Evolutionary conservation across 352 stramenopile species (phyloP).

Genomic region (Globisporangium ultimum): DNA sequence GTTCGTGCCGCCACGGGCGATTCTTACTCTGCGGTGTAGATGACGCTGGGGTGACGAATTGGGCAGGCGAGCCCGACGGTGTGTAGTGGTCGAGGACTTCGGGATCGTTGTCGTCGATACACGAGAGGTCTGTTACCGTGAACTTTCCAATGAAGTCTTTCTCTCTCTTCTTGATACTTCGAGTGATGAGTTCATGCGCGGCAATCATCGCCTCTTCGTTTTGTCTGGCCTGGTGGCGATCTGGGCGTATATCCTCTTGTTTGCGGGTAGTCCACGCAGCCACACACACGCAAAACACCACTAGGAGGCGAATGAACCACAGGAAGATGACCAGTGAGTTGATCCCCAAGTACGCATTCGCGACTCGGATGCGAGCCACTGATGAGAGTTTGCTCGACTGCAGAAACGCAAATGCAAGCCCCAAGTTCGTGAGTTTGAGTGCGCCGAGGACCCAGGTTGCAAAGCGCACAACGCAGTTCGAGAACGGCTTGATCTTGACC

Average conservation of each 20-base stretch:
- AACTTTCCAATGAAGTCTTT: background rate
- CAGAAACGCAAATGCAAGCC: slow-evolving; percentile 33
- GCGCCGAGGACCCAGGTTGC: slow-evolving; percentile 11
- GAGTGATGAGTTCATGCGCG: no score
- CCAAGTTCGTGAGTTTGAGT: slow-evolving; percentile 31
- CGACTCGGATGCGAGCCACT: slow-evolving; percentile 11
- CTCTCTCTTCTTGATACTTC: background rate
- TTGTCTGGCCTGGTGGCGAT: no score
- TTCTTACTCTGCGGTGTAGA: no score
- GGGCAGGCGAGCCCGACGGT: slow-evolving; percentile 24
- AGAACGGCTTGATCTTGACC: slow-evolving; percentile 32
- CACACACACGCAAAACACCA: slow-evolving; percentile 19
- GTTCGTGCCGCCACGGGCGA: slow-evolving; percentile 4
- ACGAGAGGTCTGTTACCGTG: background rate
- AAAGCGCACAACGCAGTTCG: slow-evolving; percentile 10
- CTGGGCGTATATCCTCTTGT: no score
- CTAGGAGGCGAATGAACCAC: slow-evolving; percentile 27
- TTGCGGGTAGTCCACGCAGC: slow-evolving; percentile 11
- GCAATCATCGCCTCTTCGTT: no score
- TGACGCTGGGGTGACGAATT: background rate
- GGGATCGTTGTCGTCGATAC: background rate
- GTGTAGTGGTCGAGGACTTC: slow-evolving; percentile 5
- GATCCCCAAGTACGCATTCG: slow-evolving; percentile 25
- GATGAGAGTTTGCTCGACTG: slow-evolving; percentile 17
- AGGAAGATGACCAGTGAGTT: slow-evolving; percentile 26